These are phyloP conservation scores for Pluteus cervinus DNA, from an alignment of 768 basidiomycete species.

Conservation along the genomic window DNA sequence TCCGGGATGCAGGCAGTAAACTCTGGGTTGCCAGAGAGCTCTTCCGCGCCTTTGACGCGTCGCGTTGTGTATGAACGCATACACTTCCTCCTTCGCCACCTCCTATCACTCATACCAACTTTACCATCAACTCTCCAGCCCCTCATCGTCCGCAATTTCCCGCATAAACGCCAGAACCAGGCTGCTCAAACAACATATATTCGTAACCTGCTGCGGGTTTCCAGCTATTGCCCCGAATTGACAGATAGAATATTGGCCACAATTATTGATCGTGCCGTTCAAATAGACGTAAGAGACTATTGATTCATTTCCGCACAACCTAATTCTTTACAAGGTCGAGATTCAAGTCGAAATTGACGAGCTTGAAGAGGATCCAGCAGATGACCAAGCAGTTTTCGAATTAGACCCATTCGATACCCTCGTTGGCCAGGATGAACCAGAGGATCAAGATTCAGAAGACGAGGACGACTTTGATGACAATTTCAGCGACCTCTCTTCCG, in stretches of 20 bases:
- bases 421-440: slow-evolving; percentile 67
- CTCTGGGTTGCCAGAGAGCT: slow-evolving; percentile 52
- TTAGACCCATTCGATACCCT: slow-evolving; percentile 84
- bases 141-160: slow-evolving; percentile 79
- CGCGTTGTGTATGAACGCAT: slow-evolving; percentile 80
- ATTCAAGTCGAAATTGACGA: slow-evolving; percentile 96
- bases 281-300: slow-evolving; percentile 81
- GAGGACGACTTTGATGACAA: slow-evolving; percentile 46
- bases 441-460: slow-evolving; percentile 49
- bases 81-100: slow-evolving; percentile 78
- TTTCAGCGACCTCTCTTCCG: slow-evolving; percentile 75
- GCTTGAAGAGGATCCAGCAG: slow-evolving; percentile 62
- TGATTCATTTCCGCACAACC: not conserved
- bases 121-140: slow-evolving; percentile 83
- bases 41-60: slow-evolving; percentile 68
- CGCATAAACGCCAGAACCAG: slow-evolving; percentile 86
- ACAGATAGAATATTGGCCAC: slow-evolving; percentile 78
- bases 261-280: slow-evolving; percentile 89
- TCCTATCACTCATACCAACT: slow-evolving; percentile 90
- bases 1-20: slow-evolving; percentile 63
- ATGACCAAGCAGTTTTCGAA: slow-evolving; percentile 60
- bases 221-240: slow-evolving; percentile 84
- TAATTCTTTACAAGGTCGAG: slow-evolving; percentile 59
- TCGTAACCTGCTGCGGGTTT: slow-evolving; percentile 78
- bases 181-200: slow-evolving; percentile 83